Evolutionary conservation across 345 rosid genomes (phyloP).

Genomic region (Pistacia integerrima): DNA sequence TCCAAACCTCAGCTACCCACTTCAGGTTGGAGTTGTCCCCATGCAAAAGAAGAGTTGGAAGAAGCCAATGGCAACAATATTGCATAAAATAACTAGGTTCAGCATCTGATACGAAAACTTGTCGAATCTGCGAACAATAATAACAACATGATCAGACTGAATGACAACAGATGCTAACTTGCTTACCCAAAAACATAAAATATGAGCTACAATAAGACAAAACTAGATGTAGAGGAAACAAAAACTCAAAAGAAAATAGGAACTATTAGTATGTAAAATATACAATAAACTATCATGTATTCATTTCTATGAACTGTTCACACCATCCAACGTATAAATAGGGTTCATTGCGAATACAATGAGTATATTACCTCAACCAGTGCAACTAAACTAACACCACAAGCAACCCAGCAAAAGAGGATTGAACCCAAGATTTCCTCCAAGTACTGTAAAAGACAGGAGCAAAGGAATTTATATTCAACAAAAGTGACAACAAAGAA

Average conservation of each 20-base stretch:
- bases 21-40: conserved; percentile 59
- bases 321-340: conserved; percentile 9
- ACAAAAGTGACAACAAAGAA: conserved; percentile 16
- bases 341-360: conserved; percentile 13
- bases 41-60: conserved; percentile 75
- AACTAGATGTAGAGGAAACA: not conserved
- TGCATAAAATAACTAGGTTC: conserved; percentile 78
- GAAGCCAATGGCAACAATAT: conserved; percentile 85
- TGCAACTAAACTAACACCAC: conserved; percentile 84
- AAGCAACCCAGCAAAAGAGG: conserved; percentile 82
- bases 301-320: not conserved
- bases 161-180: not conserved
- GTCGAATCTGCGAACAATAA: conserved; percentile 58
- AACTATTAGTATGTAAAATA: not conserved
- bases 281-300: not conserved
- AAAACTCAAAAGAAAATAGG: not conserved
- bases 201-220: not conserved
- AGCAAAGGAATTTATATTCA: conserved; percentile 5
- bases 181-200: conserved; percentile 12
- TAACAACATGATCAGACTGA: not conserved
- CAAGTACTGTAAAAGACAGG: conserved; percentile 62
- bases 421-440: conserved; percentile 83
- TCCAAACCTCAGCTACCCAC: conserved; percentile 80
- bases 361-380: conserved; percentile 77
- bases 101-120: conserved; percentile 58